Percentiles rank a stretch among this genome's conserved stretches.
Evolutionary conservation across 1,139 yeast species (phyloP).

Genomic region (Suhomyces bokatorum): DNA sequence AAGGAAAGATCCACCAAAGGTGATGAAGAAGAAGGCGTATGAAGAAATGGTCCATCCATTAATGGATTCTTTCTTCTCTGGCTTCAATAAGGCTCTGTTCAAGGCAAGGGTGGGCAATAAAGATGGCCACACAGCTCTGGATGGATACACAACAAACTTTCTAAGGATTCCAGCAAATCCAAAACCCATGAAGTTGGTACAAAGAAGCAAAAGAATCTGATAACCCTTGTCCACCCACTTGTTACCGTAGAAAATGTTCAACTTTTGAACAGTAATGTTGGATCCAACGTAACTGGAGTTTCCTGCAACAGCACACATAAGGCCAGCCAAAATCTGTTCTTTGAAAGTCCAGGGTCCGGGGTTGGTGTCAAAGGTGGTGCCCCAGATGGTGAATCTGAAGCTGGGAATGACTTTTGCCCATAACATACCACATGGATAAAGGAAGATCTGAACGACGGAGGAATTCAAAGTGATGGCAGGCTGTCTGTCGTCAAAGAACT

Average conservation of each 20-base stretch:
- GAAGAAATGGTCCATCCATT: conserved; percentile 24
- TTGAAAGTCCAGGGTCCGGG: conserved; percentile 28
- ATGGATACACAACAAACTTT: conserved; percentile 21
- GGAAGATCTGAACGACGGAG: conserved; percentile 57
- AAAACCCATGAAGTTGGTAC: conserved; percentile 24
- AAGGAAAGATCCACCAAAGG: conserved; percentile 16
- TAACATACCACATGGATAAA: conserved; percentile 56
- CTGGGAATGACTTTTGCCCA: conserved; percentile 25
- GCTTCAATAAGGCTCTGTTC: conserved; percentile 21
- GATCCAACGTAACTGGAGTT: conserved; percentile 15
- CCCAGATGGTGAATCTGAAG: conserved; percentile 18
- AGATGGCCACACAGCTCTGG: conserved; percentile 20
- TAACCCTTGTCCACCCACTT: conserved; percentile 22
- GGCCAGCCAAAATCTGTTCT: conserved; percentile 25
- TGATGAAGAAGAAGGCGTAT: conserved; percentile 17
- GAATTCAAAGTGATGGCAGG: conserved; percentile 49
- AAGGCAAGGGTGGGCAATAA: conserved; percentile 23
- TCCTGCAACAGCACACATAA: conserved; percentile 21
- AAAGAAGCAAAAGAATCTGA: conserved; percentile 17
- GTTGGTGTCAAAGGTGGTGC: conserved; percentile 21
- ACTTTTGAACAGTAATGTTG: conserved; percentile 21
- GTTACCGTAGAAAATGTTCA: conserved; percentile 17
- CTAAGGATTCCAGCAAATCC: conserved; percentile 26
- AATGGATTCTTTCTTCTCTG: conserved; percentile 19
- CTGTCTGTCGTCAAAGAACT: conserved; percentile 56